Conservation (phyloP, 164 flowering plant genomes). For the Nymphaea colorata region DNA sequence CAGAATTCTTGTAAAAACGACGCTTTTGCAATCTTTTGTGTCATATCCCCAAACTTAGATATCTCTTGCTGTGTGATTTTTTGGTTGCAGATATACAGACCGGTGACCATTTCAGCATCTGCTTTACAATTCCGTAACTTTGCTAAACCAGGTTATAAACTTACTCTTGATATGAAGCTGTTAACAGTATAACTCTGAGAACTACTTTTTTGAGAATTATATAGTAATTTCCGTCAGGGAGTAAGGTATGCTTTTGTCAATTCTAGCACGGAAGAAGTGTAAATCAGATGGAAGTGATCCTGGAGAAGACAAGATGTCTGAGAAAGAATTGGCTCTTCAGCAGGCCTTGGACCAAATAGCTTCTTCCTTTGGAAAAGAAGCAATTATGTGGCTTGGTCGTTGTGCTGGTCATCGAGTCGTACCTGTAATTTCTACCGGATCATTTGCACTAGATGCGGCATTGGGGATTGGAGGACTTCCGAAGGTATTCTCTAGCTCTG, state of each 20-base stretch:
- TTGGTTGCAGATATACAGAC: too few relatives aligned
- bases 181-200: too few relatives aligned
- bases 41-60: too few relatives aligned
- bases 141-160: too few relatives aligned
- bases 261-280: conserved; percentile 51
- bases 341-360: conserved; percentile 89
- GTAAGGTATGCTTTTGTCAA: conserved; percentile 1
- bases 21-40: too few relatives aligned
- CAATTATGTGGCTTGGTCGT: conserved; percentile 97
- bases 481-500: conserved; percentile 39
- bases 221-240: too few relatives aligned
- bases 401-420: conserved; percentile 35
- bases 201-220: too few relatives aligned
- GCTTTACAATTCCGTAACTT: too few relatives aligned
- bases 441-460: conserved; percentile 78
- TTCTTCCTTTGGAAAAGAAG: conserved; percentile 72
- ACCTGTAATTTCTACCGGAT: conserved; percentile 85
- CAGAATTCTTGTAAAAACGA: too few relatives aligned
- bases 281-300: conserved; percentile 62
- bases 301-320: conserved; percentile 58
- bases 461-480: conserved; percentile 91
- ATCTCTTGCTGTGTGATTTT: too few relatives aligned
- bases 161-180: too few relatives aligned
- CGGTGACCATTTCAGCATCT: neutral
- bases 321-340: conserved; percentile 69